Evolutionary conservation across 2,329 filamentous ascomycete species (phyloP).

Genomic region (Lasiodiplodia gonubiensis): DNA sequence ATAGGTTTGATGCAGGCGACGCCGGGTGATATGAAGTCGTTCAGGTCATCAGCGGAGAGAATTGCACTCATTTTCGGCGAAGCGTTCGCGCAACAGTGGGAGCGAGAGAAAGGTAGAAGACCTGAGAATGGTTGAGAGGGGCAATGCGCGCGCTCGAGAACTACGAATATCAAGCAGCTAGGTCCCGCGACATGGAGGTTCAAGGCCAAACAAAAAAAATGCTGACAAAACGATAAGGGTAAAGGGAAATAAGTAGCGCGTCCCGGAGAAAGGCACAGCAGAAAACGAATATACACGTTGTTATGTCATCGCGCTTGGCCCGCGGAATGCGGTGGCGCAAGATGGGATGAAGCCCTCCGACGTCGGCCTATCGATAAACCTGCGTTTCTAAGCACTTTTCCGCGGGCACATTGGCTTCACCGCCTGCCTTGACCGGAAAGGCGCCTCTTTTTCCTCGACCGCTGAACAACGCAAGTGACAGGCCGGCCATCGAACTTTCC

Average conservation of each 20-base stretch:
- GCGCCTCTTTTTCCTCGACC: conserved; percentile 1
- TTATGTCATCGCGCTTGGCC: conserved; percentile 17
- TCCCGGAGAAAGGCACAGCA: conserved; percentile 12
- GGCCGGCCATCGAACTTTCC: neutral
- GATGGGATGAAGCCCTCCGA: conserved; percentile 1
- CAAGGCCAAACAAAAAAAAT: neutral
- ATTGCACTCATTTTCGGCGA: conserved; percentile 82
- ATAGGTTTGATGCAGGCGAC: conserved; percentile 98
- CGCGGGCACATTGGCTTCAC: conserved; percentile 1
- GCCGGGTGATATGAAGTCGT: conserved; percentile 98
- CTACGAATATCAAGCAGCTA: neutral
- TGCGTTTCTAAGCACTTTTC: conserved; percentile 25
- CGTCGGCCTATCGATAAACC: conserved; percentile 28
- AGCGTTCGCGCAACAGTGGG: neutral
- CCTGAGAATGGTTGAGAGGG: neutral
- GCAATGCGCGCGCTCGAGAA: neutral
- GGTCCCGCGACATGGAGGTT: neutral
- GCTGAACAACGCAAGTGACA: neutral
- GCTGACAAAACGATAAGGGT: conserved; percentile 3
- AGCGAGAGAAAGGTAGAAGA: conserved; percentile 8
- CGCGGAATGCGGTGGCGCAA: conserved; percentile 19
- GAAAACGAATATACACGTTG: conserved; percentile 5
- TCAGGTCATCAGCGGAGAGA: conserved; percentile 92
- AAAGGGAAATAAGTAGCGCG: neutral
- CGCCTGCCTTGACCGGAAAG: conserved; percentile 14